A percentile compares a stretch with the other conserved stretches of the same genome.
Conservation (phyloP, 768 basidiomycete species). For the Mycena rosella region DNA sequence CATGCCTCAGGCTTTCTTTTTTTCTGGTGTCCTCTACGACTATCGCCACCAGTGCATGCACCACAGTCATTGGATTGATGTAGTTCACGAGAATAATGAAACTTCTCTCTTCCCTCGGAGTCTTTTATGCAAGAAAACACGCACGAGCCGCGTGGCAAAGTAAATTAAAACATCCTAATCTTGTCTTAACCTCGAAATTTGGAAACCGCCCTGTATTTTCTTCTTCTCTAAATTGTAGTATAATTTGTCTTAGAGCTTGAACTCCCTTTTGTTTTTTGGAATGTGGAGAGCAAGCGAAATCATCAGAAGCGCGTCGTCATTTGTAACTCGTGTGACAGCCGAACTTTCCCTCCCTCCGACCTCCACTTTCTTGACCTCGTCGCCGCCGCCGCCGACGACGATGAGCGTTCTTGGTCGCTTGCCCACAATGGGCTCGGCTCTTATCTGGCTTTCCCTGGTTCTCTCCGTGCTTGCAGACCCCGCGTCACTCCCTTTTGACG, state of each 20-base stretch:
- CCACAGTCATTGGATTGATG: no score
- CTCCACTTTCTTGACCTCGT: neutral
- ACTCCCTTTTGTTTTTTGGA: neutral
- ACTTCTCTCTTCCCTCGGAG: no score
- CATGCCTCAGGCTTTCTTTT: no score
- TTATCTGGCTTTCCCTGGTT: constrained; percentile 44
- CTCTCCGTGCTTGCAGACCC: constrained; percentile 62
- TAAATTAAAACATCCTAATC: neutral
- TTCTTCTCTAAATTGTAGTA: neutral
- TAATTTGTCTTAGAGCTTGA: neutral
- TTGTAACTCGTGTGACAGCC: neutral
- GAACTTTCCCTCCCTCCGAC: neutral
- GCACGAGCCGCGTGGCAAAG: no score
- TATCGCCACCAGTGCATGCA: no score
- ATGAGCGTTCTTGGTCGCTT: constrained; percentile 39
- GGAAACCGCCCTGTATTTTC: neutral
- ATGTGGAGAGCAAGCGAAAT: neutral
- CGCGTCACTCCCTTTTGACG: constrained; percentile 70
- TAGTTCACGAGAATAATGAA: no score
- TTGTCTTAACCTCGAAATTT: no score
- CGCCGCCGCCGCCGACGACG: constrained; percentile 40
- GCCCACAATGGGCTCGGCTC: constrained; percentile 24
- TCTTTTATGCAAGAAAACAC: no score
- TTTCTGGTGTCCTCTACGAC: no score
- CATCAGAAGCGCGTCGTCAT: neutral